Conservation (phyloP, 2,329 filamentous ascomycete genomes). For the Talaromyces sp. region DNA sequence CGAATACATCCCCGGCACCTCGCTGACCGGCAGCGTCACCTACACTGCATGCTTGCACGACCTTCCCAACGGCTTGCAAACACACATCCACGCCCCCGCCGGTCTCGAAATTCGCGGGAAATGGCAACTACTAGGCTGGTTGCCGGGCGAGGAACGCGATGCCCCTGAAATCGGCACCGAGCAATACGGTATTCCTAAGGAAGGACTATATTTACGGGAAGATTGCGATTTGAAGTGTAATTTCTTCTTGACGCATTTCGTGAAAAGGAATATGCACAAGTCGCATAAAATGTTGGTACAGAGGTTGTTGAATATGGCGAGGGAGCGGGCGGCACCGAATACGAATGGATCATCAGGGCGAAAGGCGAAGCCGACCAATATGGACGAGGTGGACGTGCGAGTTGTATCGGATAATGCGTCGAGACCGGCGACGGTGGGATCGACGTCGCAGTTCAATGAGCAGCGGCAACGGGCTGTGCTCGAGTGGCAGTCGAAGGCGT, state of each 20-base stretch:
- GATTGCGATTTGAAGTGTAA: slow-evolving; percentile 80
- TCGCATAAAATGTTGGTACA: slow-evolving; percentile 68
- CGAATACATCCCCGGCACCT: slow-evolving; percentile 65
- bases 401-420: neutral
- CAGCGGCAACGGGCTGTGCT: slow-evolving; percentile 9
- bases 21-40: slow-evolving; percentile 62
- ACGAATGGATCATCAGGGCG: neutral
- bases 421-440: neutral
- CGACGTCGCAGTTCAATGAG: slow-evolving; percentile 10
- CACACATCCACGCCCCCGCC: slow-evolving; percentile 77
- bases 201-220: slow-evolving; percentile 74
- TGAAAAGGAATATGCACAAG: slow-evolving; percentile 77
- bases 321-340: slow-evolving; percentile 24
- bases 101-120: slow-evolving; percentile 75
- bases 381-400: neutral
- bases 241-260: slow-evolving; percentile 67
- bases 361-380: neutral
- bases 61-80: slow-evolving; percentile 68
- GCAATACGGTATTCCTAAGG: slow-evolving; percentile 52
- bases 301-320: slow-evolving; percentile 51
- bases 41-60: slow-evolving; percentile 81
- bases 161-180: slow-evolving; percentile 63
- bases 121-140: slow-evolving; percentile 71
- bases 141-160: slow-evolving; percentile 66
- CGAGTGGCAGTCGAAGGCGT: slow-evolving; percentile 12